Evolutionary conservation across 768 basidiomycete species (phyloP).

Genomic region (Lactarius trivialis): DNA sequence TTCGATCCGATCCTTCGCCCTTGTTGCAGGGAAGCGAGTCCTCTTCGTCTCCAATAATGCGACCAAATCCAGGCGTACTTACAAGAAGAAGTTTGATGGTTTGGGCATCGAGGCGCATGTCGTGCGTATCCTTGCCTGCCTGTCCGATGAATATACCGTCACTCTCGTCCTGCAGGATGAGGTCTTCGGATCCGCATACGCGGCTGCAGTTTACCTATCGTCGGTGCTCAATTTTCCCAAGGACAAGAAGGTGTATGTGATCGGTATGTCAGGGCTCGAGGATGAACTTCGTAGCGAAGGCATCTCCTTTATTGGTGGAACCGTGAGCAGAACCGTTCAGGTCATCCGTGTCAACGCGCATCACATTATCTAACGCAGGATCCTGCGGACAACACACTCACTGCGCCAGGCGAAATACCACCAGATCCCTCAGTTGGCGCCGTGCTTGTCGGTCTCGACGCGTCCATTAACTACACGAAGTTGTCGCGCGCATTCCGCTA

Average conservation of each 20-base stretch:
- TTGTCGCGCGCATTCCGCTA: conserved; percentile 89
- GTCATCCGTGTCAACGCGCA: conserved; percentile 8
- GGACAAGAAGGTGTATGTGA: conserved; percentile 91
- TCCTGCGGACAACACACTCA: conserved; percentile 73
- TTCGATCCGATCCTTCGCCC: conserved; percentile 1
- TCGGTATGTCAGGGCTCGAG: conserved; percentile 87
- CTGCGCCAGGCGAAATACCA: conserved; percentile 62
- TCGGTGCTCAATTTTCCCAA: conserved; percentile 84
- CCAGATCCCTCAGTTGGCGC: conserved; percentile 79
- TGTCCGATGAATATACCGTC: not conserved
- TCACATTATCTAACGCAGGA: conserved; percentile 44
- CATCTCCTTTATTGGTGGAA: conserved; percentile 73
- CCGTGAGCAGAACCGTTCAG: conserved; percentile 44
- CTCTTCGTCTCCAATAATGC: conserved; percentile 98
- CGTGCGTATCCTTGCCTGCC: conserved; percentile 43
- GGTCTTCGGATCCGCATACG: conserved; percentile 93
- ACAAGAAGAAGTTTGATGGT: conserved; percentile 88
- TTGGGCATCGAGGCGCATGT: conserved; percentile 79
- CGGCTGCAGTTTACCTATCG: conserved; percentile 77
- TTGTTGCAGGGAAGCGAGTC: conserved; percentile 44
- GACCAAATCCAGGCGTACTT: conserved; percentile 80
- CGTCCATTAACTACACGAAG: conserved; percentile 87
- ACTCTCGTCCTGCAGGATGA: conserved; percentile 61
- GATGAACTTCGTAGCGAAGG: conserved; percentile 91
- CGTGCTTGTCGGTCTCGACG: conserved; percentile 91